A percentile compares a stretch with the other conserved stretches of the same genome.
Conservation (phyloP, 805 yeast species). For the Metschnikowia kunwiensis region DNA sequence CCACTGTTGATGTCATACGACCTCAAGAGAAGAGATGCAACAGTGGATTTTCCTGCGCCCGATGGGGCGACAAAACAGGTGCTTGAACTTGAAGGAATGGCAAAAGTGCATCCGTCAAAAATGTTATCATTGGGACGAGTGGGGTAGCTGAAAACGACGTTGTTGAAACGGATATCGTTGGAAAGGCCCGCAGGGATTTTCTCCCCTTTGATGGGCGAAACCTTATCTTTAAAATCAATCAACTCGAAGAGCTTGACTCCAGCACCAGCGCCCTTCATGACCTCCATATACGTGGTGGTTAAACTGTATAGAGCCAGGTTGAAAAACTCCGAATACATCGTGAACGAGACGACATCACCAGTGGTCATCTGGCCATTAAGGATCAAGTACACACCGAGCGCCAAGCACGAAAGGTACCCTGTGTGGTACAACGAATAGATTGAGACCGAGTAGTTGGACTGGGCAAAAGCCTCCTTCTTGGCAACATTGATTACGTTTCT, state of each 20-base stretch:
- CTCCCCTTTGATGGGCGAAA: slow-evolving; percentile 36
- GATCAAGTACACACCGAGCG: slow-evolving; percentile 42
- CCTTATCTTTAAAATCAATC: slow-evolving; percentile 37
- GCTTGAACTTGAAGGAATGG: slow-evolving; percentile 33
- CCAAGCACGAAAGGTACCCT: slow-evolving; percentile 42
- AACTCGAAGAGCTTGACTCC: slow-evolving; percentile 42
- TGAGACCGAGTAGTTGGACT: slow-evolving; percentile 42
- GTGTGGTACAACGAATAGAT: slow-evolving; percentile 42
- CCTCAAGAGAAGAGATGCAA: slow-evolving; percentile 51
- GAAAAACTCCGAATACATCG: slow-evolving; percentile 44
- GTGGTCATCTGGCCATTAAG: slow-evolving; percentile 44
- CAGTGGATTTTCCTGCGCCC: slow-evolving; percentile 61
- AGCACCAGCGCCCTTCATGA: slow-evolving; percentile 49
- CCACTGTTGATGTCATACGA: slow-evolving; percentile 52
- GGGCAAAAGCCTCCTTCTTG: slow-evolving; percentile 43
- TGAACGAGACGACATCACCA: slow-evolving; percentile 46
- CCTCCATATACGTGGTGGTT: slow-evolving; percentile 44
- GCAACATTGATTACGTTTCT: slow-evolving; percentile 42
- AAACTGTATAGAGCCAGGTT: slow-evolving; percentile 44
- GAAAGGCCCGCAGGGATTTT: slow-evolving; percentile 19
- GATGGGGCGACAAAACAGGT: slow-evolving; percentile 53
- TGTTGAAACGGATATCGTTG: slow-evolving; percentile 37
- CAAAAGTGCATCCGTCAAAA: slow-evolving; percentile 38
- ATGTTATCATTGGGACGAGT: slow-evolving; percentile 35
- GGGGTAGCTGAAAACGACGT: slow-evolving; percentile 43